Evolutionary conservation across 176 grass and related monocot genomes (phyloP).

Genomic region (Oryza nivara): DNA sequence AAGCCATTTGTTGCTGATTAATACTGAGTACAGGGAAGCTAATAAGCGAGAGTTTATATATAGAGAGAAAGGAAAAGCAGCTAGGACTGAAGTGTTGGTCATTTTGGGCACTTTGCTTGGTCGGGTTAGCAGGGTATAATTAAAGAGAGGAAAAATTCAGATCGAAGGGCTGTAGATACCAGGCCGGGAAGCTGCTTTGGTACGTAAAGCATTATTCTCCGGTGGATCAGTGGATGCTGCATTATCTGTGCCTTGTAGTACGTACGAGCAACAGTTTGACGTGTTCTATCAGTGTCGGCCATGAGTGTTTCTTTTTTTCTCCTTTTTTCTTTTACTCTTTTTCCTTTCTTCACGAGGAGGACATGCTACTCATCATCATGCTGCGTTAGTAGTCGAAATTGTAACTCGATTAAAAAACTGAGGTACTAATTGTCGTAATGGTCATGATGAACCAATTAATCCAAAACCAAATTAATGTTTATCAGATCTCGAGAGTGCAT

Average conservation of each 20-base stretch:
- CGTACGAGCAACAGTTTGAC: not conserved
- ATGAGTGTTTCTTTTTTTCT: not conserved
- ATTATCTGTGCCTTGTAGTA: not conserved
- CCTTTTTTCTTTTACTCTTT: not conserved
- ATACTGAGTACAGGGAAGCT: not conserved
- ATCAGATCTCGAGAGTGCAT: no score
- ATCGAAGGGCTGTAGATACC: not conserved
- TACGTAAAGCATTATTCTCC: constrained; percentile 19
- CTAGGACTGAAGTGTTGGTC: not conserved
- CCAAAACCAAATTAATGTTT: no score
- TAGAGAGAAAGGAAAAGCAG: no score
- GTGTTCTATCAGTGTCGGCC: not conserved
- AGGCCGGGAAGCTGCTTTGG: not conserved
- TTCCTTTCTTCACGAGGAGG: not conserved
- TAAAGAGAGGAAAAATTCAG: not conserved
- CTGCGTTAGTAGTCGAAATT: no score
- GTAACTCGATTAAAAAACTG: no score
- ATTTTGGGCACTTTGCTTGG: constrained; percentile 38
- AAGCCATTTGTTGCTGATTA: not conserved
- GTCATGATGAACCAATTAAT: no score
- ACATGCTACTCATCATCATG: not conserved
- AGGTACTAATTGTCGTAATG: no score
- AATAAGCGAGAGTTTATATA: not conserved
- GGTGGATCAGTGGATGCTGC: not conserved
- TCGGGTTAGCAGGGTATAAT: constrained; percentile 19